Conservation (phyloP, 331 rosid genomes). For the Rosa hybrid region DNA sequence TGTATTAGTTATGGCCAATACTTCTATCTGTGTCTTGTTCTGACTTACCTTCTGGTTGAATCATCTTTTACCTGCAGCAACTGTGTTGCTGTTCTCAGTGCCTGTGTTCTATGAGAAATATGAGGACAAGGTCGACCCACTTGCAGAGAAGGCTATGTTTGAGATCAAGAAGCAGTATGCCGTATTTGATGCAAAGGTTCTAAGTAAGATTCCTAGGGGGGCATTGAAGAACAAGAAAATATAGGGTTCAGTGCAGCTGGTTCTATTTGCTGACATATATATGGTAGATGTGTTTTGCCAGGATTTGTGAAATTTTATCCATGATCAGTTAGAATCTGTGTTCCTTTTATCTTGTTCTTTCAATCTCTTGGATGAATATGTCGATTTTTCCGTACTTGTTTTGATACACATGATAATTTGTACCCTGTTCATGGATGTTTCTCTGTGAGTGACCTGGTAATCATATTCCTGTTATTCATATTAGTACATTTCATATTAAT, state of each 20-base stretch:
- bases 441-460: slow-evolving; percentile 1
- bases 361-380: slow-evolving; percentile 27
- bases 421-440: neutral
- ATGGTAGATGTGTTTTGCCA: slow-evolving; percentile 32
- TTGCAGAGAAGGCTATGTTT: slow-evolving; percentile 72
- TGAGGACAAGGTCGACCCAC: slow-evolving; percentile 64
- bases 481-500: neutral
- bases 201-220: slow-evolving; percentile 85
- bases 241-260: slow-evolving; percentile 22
- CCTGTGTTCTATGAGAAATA: slow-evolving; percentile 85
- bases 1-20: neutral
- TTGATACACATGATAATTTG: neutral
- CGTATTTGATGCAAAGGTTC: slow-evolving; percentile 81
- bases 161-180: slow-evolving; percentile 86
- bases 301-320: slow-evolving; percentile 32
- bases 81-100: slow-evolving; percentile 72
- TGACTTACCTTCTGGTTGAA: neutral
- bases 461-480: slow-evolving; percentile 9
- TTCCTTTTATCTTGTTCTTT: slow-evolving; percentile 16
- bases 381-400: neutral
- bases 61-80: slow-evolving; percentile 49
- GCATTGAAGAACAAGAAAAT: slow-evolving; percentile 72
- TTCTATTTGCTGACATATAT: slow-evolving; percentile 30
- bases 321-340: slow-evolving; percentile 37
- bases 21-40: neutral